Evolutionary conservation across 139 green algal species (phyloP), one percentile per base, ranked within the genome.

Genomic region (Gonium pectorale): DNA sequence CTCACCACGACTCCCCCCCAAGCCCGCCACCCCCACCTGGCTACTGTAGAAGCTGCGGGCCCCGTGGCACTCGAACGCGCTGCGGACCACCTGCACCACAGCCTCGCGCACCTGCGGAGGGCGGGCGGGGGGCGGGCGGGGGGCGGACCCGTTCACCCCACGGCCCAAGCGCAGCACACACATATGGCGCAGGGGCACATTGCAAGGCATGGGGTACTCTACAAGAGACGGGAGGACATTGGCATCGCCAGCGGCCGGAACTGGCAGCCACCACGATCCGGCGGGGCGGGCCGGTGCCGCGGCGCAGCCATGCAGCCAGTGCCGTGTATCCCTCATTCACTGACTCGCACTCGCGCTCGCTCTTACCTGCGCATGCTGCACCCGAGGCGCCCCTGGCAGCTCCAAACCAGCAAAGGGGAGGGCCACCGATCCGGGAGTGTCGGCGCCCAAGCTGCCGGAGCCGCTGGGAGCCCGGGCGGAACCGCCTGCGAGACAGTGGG

Each of bases 41-140:
- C 66, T 85, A 88, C 91, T 94, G 79, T 52, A 79, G 79, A 93
- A 95, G 67, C 86, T 73, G 40, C 93, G 81, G 0, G 92, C 92
- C 24, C 92, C 92, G 74, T 93, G 89, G 40, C 86, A 87, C 52
- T 67, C 64, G 59, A 94, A 94, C 24, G 88, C 83, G 5, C 70
- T 44, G 21, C 67, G 56, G 49, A 96, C 80, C 40, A 75, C 74
- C 1, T 85, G 77, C 40, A 90, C 29, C 13, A 96, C 88, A 0
- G 67, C 73, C 26, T 96, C 89, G 7, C 87, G 79, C 0, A 86
- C 86, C 27, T 90, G 64, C 22, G 5, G 31, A 63, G 37, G 8
- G 37, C 8, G 5, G 64, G 64, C 5, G 64, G 35, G 7, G 37
- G 13, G 9, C 11, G 37, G 35, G 35, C 13, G 5, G 64, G 64